Evolutionary conservation across 371 early-diverging fungal species (phyloP), one percentile per base, ranked within the genome.

Genomic region (Saksenaea oblongispora): DNA sequence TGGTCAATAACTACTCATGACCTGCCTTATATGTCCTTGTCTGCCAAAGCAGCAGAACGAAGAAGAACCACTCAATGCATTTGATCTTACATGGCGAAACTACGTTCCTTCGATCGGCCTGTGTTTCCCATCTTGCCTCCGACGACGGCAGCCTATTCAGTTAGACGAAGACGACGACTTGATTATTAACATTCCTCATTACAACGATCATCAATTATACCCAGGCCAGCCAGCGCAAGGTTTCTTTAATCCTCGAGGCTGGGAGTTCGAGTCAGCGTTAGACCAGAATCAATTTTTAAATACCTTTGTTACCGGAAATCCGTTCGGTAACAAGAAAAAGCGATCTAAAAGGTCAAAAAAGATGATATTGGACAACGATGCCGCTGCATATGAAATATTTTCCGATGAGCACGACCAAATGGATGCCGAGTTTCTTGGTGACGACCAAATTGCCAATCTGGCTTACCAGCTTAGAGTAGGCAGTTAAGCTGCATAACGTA

Each of bases 61-160:
- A 53, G 56, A 28, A 28, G 70, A 66, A 34, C 71, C 71, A 34
- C 61, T 61, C 26, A 71, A 77, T 59, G 78, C 75, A 9, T 80
- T 80, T 61, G 81, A 80, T 53, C 62, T 80, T 24, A 80, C 81
- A 4, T 80, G 81, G 81, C 65, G 69, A 56, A 78, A 80, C 47
- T 80, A 80, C 53, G 41, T 80, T 42, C 78, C 81, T 22, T 77
- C 72, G 22, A 22, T 60, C 26, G 63, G 69, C 14, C 64, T 61
- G 24, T 77, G 77, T 34, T n/a, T 64, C 31, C 63, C 62, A 10
- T 64, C 28, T 11, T 62, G 56, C n/a, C 34, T 37, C 22, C 58
- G 31, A 17, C 61, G 62, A 34, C 51, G 54, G 42, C 67, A 54
- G 42, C 58, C 44, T 15, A 75, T 75, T 59, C 78, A 64, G 14